phyloP scores from a whole-genome alignment of 2,329 filamentous ascomycete species.

The Alternaria triticina region DNA sequence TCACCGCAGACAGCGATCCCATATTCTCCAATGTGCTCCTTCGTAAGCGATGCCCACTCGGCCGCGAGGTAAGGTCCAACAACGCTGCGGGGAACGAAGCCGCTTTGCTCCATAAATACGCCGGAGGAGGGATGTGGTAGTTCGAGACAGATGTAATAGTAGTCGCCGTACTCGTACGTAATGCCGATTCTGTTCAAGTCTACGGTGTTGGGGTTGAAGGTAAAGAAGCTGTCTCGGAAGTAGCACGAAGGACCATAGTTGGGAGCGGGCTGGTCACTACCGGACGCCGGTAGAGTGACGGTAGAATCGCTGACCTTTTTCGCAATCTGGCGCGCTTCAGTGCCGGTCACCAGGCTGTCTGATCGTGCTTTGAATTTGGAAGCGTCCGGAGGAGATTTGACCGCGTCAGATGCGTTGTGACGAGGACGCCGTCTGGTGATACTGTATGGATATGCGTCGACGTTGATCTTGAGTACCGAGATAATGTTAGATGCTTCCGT shows the following conservation, averaged over 20 bases:
- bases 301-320: background rate
- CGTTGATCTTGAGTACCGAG: background rate
- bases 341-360: background rate
- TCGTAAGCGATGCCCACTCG: slow-evolving; percentile 1
- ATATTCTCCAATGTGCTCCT: background rate
- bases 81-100: background rate
- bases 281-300: background rate
- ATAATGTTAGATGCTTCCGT: background rate
- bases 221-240: background rate
- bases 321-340: background rate
- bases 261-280: background rate
- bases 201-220: background rate
- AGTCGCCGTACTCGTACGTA: background rate
- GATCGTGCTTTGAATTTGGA: background rate
- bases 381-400: background rate
- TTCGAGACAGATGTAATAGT: background rate
- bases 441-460: background rate
- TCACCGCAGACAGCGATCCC: background rate
- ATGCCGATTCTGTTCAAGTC: slow-evolving; percentile 9
- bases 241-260: background rate
- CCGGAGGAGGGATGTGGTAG: background rate
- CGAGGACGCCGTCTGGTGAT: background rate
- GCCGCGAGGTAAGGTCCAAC: background rate
- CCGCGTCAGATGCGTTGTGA: background rate
- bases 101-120: background rate